phyloP scores from a whole-genome alignment of 768 basidiomycete genomes.

The Dacryopinax primogenitus region DNA sequence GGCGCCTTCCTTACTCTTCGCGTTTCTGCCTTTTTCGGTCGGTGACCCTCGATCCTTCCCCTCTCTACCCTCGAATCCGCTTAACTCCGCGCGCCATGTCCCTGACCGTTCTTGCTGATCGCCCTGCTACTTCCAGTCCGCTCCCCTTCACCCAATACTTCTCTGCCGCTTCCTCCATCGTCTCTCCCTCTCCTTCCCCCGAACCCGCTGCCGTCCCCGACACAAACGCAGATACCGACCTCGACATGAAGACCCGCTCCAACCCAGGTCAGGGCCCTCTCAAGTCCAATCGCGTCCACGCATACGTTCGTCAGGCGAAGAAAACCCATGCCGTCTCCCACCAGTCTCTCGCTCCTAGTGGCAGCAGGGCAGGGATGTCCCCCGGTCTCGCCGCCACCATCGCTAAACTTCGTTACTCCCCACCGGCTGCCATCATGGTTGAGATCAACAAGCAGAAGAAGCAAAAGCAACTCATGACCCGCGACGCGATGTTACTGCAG shows the following conservation, averaged over 20 bases:
- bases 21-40: no score
- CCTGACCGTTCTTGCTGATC: constrained; percentile 10
- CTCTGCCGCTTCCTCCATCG: neutral
- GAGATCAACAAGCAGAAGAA: constrained; percentile 35
- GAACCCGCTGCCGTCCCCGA: constrained; percentile 8
- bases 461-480: constrained; percentile 35
- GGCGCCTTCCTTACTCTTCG: neutral
- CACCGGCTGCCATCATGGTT: constrained; percentile 52
- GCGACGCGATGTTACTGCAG: constrained; percentile 59
- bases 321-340: constrained; percentile 39
- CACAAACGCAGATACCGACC: constrained; percentile 4
- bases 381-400: constrained; percentile 35
- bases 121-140: constrained; percentile 10
- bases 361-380: constrained; percentile 51
- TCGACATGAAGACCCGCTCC: constrained; percentile 5
- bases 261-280: constrained; percentile 11
- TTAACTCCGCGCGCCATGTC: neutral
- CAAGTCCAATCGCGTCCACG: constrained; percentile 11
- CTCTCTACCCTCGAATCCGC: constrained; percentile 11
- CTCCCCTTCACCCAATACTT: constrained; percentile 9
- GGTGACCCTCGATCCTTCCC: constrained; percentile 10
- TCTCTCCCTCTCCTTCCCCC: constrained; percentile 8
- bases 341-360: constrained; percentile 43
- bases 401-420: constrained; percentile 33
- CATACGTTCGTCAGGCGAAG: constrained; percentile 13